These are phyloP conservation scores for Amylostereum areolatum DNA, from an alignment of 1,284 basidiomycete genomes.

Conservation along the genomic window DNA sequence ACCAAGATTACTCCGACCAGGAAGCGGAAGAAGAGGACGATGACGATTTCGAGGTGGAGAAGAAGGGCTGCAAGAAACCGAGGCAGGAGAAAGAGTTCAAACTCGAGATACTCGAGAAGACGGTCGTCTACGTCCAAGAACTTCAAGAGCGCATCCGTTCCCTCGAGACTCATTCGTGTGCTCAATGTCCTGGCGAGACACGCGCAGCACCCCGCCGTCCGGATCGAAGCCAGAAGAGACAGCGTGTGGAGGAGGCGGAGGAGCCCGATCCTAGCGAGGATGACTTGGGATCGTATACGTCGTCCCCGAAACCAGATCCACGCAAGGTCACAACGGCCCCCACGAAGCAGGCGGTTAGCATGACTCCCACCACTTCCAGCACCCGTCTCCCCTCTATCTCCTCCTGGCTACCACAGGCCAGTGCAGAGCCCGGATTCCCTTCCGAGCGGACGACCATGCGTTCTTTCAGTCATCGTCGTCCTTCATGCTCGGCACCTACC, in stretches of 20 bases:
- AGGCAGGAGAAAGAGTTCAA: conserved; percentile 72
- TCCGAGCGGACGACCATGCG: conserved; percentile 12
- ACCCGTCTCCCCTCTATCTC: conserved; percentile 42
- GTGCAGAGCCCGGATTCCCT: conserved; percentile 25
- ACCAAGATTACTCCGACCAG: conserved; percentile 22
- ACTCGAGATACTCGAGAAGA: conserved; percentile 71
- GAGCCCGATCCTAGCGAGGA: background rate
- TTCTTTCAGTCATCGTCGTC: conserved; percentile 1
- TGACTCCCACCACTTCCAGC: conserved; percentile 12
- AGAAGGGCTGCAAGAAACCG: conserved; percentile 25
- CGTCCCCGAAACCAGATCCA: no score
- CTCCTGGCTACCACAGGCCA: conserved; percentile 35
- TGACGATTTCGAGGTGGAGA: conserved; percentile 21
- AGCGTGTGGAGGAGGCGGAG: conserved; percentile 1
- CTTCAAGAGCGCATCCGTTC: conserved; percentile 44
- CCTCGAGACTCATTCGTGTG: conserved; percentile 35
- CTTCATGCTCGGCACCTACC: conserved; percentile 9
- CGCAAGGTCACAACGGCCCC: no score
- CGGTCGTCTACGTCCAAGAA: conserved; percentile 64
- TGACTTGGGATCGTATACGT: background rate
- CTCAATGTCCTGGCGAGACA: conserved; percentile 19
- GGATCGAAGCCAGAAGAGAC: conserved; percentile 15
- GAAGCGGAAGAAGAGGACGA: conserved; percentile 22
- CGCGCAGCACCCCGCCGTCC: background rate
- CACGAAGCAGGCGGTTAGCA: no score